phyloP scores from a whole-genome alignment of 768 basidiomycete genomes.

The Boletus reticulatus region DNA sequence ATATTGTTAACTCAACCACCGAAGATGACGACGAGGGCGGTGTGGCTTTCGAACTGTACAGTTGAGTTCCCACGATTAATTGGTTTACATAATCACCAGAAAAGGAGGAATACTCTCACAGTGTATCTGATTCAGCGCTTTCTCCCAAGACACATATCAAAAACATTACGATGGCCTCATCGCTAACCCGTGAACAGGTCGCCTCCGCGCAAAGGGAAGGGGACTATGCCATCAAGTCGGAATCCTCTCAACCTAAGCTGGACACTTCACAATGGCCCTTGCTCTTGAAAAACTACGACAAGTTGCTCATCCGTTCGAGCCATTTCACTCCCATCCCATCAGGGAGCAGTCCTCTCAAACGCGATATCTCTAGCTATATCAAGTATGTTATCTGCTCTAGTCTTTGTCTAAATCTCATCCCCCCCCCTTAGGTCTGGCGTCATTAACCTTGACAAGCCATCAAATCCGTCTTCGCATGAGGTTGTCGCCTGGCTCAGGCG shows the following conservation, averaged over 20 bases:
- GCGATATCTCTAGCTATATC: conserved; percentile 88
- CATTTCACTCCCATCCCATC: conserved; percentile 98
- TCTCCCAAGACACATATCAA: background rate
- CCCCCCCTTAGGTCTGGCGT: conserved; percentile 75
- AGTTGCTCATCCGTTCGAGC: conserved; percentile 87
- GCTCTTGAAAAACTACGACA: conserved; percentile 98
- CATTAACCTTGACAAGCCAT: conserved; percentile 99
- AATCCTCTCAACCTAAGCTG: conserved; percentile 66
- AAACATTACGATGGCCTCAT: conserved; percentile 18
- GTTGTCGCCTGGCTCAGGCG: conserved; percentile 98
- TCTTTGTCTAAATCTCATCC: background rate
- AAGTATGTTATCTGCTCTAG: conserved; percentile 50
- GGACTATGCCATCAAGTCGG: conserved; percentile 82
- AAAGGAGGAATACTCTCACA: conserved; percentile 12
- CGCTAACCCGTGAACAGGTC: conserved; percentile 63
- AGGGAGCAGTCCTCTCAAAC: conserved; percentile 92
- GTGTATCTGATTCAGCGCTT: conserved; percentile 13
- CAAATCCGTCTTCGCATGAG: conserved; percentile 98
- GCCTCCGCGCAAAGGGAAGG: conserved; percentile 71
- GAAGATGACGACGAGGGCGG: conserved; percentile 13
- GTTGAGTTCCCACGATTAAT: conserved; percentile 30
- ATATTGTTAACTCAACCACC: too few species aligned
- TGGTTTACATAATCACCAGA: conserved; percentile 10
- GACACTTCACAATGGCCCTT: conserved; percentile 98
- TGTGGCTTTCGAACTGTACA: conserved; percentile 47